A percentile compares a stretch with the other conserved stretches of the same genome.
Conservation (phyloP, 768 basidiomycete species). For the Pisolithus microcarpus region DNA sequence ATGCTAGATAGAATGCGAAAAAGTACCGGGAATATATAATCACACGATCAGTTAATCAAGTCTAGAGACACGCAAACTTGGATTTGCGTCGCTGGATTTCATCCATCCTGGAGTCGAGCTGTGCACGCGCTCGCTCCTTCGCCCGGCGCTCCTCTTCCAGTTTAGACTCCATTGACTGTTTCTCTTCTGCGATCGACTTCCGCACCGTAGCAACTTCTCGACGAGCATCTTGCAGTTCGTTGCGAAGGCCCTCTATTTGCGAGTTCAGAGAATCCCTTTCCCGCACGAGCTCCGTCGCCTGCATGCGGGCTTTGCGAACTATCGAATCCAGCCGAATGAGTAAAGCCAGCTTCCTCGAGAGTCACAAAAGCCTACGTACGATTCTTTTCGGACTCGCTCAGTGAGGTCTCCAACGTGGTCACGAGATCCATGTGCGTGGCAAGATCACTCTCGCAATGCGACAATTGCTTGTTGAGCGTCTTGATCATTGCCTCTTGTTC, state of each 20-base stretch:
- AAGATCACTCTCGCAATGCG: constrained; percentile 88
- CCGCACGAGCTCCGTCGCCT: constrained; percentile 81
- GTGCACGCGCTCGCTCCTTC: constrained; percentile 84
- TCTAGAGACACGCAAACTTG: constrained; percentile 84
- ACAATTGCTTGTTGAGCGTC: constrained; percentile 86
- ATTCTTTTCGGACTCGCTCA: constrained; percentile 91
- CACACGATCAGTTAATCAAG: constrained; percentile 7
- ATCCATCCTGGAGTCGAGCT: constrained; percentile 83
- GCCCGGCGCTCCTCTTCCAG: constrained; percentile 81
- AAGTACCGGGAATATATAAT: constrained; percentile 2
- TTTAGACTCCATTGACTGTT: constrained; percentile 75
- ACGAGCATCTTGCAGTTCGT: constrained; percentile 70
- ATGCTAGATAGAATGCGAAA: constrained; percentile 4
- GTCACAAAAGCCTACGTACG: constrained; percentile 43
- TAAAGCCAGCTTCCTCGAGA: constrained; percentile 2
- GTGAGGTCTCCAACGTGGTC: constrained; percentile 71
- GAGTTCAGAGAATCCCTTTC: constrained; percentile 71
- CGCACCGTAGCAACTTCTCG: constrained; percentile 73
- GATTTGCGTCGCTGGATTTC: constrained; percentile 80
- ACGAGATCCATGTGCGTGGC: constrained; percentile 91
- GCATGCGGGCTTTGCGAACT: constrained; percentile 93
- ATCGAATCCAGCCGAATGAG: constrained; percentile 7
- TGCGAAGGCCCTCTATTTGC: constrained; percentile 61
- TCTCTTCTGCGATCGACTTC: constrained; percentile 79
- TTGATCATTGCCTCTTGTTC: constrained; percentile 91